Evolutionary conservation across 371 early-diverging fungal genomes (phyloP), one percentile per base, ranked within the genome.

Genomic region (Lichtheimia hyalospora): DNA sequence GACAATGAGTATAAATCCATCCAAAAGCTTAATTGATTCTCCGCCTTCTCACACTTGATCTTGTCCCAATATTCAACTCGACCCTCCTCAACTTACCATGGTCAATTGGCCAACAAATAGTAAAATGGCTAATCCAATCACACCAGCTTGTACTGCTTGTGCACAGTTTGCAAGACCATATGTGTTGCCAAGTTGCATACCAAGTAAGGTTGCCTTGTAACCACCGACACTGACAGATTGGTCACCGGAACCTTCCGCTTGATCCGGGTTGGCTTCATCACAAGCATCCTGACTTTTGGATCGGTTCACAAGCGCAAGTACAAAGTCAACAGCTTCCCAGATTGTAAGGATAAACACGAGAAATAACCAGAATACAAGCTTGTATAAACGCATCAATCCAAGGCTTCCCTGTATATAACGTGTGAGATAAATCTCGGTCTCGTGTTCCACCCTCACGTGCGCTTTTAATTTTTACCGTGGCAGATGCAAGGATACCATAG

Each of bases 121-220:
- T 13, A 77, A 40, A 27, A 77, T 69, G 8, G 73, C 78, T 40
- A 67, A 56, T 18, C 73, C 75, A 52, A 77, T 73, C 12, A 77
- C 71, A 46, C 69, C 78, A 18, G 75, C 78, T 57, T 77, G 75
- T 14, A 74, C 73, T 15, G 78, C 78, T 50, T 77, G 78, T 15
- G 51, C 65, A 58, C 78, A 77, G 34, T 77, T 73, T 40, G 78
- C 74, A 28, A 77, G 64, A 4, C 78, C 78, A 52, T 77, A 77
- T 0, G 75, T 74, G 40, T 74, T 54, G 44, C 78, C 78, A 15
- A 64, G 40, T 50, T 72, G 58, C 78, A 77, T 74, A n/a, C 78
- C 78, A 57, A 77, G 58, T 62, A 74, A 72, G 12, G 75, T 74
- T 10, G 70, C 63, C 6, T 68, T 62, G 49, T 70, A 73, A 21